Conservation (phyloP, 2,329 filamentous ascomycete species). For the Sclerotinia borealis region DNA sequence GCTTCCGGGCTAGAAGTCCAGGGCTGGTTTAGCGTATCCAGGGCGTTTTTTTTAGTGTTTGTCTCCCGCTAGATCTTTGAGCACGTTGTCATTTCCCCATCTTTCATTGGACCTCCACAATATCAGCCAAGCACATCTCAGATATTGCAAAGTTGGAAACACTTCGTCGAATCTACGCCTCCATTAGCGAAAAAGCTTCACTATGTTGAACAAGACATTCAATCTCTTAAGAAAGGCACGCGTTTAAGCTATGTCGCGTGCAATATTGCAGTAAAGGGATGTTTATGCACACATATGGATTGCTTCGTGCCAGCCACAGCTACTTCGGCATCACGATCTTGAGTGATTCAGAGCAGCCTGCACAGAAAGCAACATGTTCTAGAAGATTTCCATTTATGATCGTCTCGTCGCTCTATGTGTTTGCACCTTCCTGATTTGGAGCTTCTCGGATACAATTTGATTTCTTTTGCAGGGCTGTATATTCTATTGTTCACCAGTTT, state of each 20-base stretch:
- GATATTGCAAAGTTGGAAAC: neutral
- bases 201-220: neutral
- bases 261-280: neutral
- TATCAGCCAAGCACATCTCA: slow-evolving; percentile 3
- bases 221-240: neutral
- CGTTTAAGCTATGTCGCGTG: neutral
- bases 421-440: neutral
- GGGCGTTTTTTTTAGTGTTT: neutral
- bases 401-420: neutral
- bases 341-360: no score
- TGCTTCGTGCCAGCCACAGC: neutral
- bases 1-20: neutral
- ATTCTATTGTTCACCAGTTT: neutral
- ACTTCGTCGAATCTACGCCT: neutral
- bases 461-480: neutral
- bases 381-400: neutral
- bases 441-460: neutral
- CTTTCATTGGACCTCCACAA: slow-evolving; percentile 4
- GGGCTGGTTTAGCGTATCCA: neutral
- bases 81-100: slow-evolving; percentile 7
- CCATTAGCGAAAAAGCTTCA: neutral
- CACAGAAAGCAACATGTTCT: neutral
- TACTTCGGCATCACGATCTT: no score
- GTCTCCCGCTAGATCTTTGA: neutral
- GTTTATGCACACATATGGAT: neutral